Conservation (phyloP, 805 yeast genomes). For the Starmera caribaea region DNA sequence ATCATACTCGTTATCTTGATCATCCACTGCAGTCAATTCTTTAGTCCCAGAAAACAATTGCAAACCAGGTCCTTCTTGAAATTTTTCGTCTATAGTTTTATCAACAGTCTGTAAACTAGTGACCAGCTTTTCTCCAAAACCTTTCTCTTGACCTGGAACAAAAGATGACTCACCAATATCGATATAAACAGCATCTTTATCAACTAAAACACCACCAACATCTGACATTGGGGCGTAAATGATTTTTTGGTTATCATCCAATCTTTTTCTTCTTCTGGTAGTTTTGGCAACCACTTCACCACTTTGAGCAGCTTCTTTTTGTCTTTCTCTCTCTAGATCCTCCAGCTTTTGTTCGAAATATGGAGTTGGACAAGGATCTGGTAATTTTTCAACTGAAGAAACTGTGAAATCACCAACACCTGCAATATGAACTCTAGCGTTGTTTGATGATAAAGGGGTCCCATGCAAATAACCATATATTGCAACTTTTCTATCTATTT, state of each 20-base stretch:
- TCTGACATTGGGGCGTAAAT: constrained; percentile 99
- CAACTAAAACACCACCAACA: constrained; percentile 97
- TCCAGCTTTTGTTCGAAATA: constrained; percentile 78
- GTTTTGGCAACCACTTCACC: constrained; percentile 47
- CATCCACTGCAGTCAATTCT: constrained; percentile 35
- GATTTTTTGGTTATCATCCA: constrained; percentile 88
- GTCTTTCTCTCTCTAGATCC: constrained; percentile 67
- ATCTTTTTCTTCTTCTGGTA: constrained; percentile 79
- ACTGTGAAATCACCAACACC: constrained; percentile 90
- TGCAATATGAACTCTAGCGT: constrained; percentile 82
- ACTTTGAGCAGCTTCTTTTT: constrained; percentile 52
- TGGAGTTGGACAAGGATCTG: constrained; percentile 99
- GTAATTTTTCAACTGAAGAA: constrained; percentile 72
- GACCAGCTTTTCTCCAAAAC: constrained; percentile 81
- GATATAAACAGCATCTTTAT: constrained; percentile 94
- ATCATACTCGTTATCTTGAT: constrained; percentile 25
- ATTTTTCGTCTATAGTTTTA: constrained; percentile 46
- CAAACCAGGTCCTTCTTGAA: constrained; percentile 57
- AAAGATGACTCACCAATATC: constrained; percentile 47
- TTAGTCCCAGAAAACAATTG: constrained; percentile 62
- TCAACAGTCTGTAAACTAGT: constrained; percentile 70
- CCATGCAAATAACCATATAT: constrained; percentile 94
- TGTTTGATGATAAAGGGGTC: constrained; percentile 60
- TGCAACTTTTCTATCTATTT: constrained; percentile 83
- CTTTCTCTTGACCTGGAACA: constrained; percentile 56